These are phyloP conservation scores for Zygnema circumcarinatum DNA, from an alignment of 139 green algal species.

Conservation along the genomic window DNA sequence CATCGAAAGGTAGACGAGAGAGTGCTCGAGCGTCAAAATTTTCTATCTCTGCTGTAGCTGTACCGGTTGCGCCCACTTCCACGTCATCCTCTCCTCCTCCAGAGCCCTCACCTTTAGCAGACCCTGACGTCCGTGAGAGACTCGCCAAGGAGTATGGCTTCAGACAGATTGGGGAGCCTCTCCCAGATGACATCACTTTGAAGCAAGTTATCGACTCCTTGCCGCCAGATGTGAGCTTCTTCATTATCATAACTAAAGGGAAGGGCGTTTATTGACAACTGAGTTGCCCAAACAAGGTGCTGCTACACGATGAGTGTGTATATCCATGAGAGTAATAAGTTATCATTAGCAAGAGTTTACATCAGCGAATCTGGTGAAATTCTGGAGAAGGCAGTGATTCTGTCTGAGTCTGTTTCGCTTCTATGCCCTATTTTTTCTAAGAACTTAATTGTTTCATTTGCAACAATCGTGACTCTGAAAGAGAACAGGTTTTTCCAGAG, in stretches of 20 bases:
- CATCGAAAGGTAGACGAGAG: background rate
- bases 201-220: constrained; percentile 83
- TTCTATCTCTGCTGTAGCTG: constrained; percentile 4
- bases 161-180: constrained; percentile 80
- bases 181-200: constrained; percentile 83
- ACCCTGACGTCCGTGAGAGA: constrained; percentile 33
- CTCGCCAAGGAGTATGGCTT: constrained; percentile 79
- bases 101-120: constrained; percentile 4
- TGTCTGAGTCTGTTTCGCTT: too few species aligned
- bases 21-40: background rate
- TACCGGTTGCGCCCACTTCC: background rate
- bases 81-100: background rate
- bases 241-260: too few species aligned
- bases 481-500: too few species aligned
- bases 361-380: too few species aligned
- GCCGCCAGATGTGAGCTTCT: constrained; percentile 77
- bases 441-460: too few species aligned
- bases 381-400: too few species aligned
- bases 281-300: too few species aligned
- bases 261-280: too few species aligned
- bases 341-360: background rate
- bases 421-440: too few species aligned
- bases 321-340: background rate
- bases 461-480: too few species aligned
- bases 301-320: background rate